These are phyloP conservation scores for Ophiostoma sp. DNA, from an alignment of 2,329 filamentous ascomycete species.

Conservation along the genomic window DNA sequence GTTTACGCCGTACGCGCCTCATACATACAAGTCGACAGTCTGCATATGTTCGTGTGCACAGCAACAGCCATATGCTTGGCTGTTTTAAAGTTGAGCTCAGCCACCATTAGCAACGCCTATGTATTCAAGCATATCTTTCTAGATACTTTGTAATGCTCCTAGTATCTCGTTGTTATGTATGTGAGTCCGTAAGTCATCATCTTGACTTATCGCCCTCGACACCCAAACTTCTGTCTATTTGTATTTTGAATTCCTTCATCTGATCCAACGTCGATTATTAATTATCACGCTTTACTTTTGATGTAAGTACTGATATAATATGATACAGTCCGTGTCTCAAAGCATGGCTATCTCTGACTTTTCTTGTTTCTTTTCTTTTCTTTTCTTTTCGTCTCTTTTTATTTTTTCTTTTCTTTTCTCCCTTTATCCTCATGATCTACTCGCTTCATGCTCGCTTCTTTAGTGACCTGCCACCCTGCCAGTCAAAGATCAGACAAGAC, in stretches of 20 bases:
- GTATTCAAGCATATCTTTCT: too few relatives aligned
- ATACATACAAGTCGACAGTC: too few relatives aligned
- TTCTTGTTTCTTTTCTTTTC: background rate
- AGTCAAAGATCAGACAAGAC: background rate
- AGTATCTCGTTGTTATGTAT: too few relatives aligned
- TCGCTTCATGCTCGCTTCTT: constrained; percentile 1
- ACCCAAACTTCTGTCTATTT: background rate
- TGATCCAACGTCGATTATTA: background rate
- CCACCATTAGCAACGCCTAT: too few relatives aligned
- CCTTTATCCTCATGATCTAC: background rate
- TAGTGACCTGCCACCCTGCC: background rate
- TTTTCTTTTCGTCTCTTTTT: background rate
- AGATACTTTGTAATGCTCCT: too few relatives aligned
- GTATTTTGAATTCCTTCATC: background rate
- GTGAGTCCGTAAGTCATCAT: too few relatives aligned
- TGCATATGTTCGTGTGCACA: too few relatives aligned
- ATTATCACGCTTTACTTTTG: too few relatives aligned
- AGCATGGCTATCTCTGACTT: background rate
- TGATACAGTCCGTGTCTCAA: too few relatives aligned
- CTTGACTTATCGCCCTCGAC: too few relatives aligned
- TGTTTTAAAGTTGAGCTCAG: background rate
- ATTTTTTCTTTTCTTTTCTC: background rate
- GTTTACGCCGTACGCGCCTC: too few relatives aligned
- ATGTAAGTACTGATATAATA: too few relatives aligned
- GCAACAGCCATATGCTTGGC: background rate